Conservation (phyloP, 768 basidiomycete species). For the Ramaria sp. region DNA sequence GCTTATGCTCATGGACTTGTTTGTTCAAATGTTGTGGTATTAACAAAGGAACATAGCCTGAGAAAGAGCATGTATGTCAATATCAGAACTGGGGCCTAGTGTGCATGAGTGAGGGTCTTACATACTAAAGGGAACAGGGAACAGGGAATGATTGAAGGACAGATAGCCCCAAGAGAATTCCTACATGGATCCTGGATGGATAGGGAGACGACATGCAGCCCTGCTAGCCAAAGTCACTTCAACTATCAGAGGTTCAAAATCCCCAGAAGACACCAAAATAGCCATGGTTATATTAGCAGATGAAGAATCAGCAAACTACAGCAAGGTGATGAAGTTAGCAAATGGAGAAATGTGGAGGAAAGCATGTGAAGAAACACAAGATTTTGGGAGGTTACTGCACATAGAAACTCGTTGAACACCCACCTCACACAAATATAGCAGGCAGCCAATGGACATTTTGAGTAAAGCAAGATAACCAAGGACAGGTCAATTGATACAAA, state of each 20-base stretch:
- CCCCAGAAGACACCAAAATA: not conserved
- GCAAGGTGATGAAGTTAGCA: constrained; percentile 8
- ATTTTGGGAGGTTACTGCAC: constrained; percentile 11
- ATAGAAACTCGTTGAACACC: constrained; percentile 15
- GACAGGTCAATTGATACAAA: constrained; percentile 15
- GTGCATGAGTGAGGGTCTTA: too few relatives aligned
- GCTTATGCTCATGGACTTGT: too few relatives aligned
- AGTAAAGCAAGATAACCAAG: constrained; percentile 17
- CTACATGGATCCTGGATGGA: not conserved
- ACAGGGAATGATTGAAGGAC: too few relatives aligned
- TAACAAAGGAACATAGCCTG: too few relatives aligned
- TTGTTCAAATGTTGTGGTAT: too few relatives aligned
- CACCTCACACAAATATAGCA: constrained; percentile 13
- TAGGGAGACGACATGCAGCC: not conserved
- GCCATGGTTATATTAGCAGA: not conserved
- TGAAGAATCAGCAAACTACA: constrained; percentile 1
- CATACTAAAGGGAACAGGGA: too few relatives aligned
- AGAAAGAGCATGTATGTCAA: too few relatives aligned
- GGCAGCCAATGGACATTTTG: too few relatives aligned
- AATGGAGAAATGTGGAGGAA: not conserved
- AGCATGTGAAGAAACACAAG: not conserved
- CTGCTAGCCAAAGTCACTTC: not conserved
- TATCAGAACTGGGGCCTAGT: too few relatives aligned
- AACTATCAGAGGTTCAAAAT: not conserved
- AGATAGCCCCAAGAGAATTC: not conserved